Percentiles rank a stretch among this genome's conserved stretches.
Conservation (phyloP, 1,284 basidiomycete genomes). For the Gymnopus androsaceus region DNA sequence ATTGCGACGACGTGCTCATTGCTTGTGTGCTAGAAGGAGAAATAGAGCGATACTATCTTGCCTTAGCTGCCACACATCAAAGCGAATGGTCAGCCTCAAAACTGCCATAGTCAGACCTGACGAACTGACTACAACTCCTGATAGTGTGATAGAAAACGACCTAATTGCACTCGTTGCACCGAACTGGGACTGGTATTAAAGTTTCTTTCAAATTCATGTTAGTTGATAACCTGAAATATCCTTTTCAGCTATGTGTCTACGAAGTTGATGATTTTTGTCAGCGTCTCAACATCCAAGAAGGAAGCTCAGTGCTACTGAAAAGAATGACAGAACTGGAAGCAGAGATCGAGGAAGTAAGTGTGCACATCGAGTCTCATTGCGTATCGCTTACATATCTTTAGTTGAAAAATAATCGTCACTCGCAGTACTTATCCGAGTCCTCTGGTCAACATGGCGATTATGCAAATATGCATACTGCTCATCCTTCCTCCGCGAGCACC, state of each 20-base stretch:
- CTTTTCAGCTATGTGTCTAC: constrained; percentile 68
- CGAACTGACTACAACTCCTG: neutral
- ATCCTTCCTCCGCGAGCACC: neutral
- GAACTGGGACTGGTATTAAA: constrained; percentile 70
- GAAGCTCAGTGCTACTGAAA: constrained; percentile 65
- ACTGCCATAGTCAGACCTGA: too few relatives aligned
- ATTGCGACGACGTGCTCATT: too few relatives aligned
- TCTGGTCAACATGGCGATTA: constrained; percentile 1
- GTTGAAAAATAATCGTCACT: constrained; percentile 74
- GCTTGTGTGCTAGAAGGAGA: constrained; percentile 14
- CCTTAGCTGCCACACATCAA: constrained; percentile 51
- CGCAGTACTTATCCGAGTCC: constrained; percentile 55
- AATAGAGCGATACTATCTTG: constrained; percentile 47
- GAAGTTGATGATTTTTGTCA: constrained; percentile 78
- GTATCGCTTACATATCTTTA: too few relatives aligned
- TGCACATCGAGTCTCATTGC: too few relatives aligned
- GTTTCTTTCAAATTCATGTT: constrained; percentile 21
- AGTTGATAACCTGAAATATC: constrained; percentile 10
- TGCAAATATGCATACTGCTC: neutral
- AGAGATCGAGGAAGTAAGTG: constrained; percentile 72
- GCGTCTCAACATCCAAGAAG: constrained; percentile 53
- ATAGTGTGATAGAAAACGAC: constrained; percentile 72
- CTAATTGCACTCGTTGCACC: constrained; percentile 70
- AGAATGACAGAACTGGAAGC: constrained; percentile 83
- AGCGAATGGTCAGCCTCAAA: constrained; percentile 71